A percentile compares a stretch with the other conserved stretches of the same genome.
Evolutionary conservation across 352 stramenopile species (phyloP).

Genomic region (Pythium sukuiense): DNA sequence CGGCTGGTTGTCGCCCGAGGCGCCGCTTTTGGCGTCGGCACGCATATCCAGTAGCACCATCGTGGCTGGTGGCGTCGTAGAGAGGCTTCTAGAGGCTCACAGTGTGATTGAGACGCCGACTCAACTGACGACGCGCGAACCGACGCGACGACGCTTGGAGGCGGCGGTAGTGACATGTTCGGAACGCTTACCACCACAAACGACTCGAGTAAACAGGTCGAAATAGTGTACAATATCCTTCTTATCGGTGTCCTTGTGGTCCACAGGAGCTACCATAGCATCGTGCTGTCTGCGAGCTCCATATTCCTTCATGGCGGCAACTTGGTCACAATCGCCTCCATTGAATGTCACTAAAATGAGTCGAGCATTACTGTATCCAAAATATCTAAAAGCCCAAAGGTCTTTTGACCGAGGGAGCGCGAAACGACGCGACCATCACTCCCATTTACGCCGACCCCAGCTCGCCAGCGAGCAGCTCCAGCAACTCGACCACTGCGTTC

Average conservation of each 20-base stretch:
- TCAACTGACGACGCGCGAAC: conserved; percentile 4
- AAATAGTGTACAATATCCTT: no score
- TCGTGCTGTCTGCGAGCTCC: background rate
- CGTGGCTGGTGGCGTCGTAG: background rate
- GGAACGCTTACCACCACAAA: background rate
- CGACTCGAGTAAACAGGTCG: background rate
- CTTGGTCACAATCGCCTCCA: background rate
- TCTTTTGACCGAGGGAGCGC: background rate
- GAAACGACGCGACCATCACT: conserved; percentile 32
- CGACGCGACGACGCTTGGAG: conserved; percentile 5
- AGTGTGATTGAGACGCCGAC: background rate
- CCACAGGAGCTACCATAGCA: no score
- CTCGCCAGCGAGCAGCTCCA: conserved; percentile 32
- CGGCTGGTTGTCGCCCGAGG: conserved; percentile 18
- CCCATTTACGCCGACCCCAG: background rate
- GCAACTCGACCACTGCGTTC: background rate
- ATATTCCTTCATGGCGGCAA: background rate
- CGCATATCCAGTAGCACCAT: conserved; percentile 48
- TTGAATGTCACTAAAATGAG: background rate
- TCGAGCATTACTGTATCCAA: background rate
- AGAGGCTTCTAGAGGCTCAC: background rate
- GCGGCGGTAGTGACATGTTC: background rate
- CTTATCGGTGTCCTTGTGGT: no score
- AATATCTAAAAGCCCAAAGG: background rate
- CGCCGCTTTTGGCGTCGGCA: conserved; percentile 51